Evolutionary conservation across 1,284 basidiomycete species (phyloP).

Genomic region (Lentinula novae-zelandiae): DNA sequence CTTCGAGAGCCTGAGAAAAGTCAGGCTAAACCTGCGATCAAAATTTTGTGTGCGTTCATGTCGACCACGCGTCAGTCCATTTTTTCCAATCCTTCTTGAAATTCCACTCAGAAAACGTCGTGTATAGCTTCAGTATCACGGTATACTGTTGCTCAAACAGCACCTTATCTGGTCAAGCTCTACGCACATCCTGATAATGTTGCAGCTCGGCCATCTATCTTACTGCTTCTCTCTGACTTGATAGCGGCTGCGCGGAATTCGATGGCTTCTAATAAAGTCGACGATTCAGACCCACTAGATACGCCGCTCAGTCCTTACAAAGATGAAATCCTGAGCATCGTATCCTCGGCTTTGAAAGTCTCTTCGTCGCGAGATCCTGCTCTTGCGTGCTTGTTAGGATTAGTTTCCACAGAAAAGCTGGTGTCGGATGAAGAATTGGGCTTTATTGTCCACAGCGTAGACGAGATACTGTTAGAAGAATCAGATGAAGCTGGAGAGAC

Average conservation of each 20-base stretch:
- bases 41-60: conserved; percentile 75
- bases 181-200: conserved; percentile 79
- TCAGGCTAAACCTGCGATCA: conserved; percentile 81
- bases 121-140: conserved; percentile 63
- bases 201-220: conserved; percentile 68
- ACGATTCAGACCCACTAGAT: conserved; percentile 24
- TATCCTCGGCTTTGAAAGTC: conserved; percentile 61
- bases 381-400: conserved; percentile 55
- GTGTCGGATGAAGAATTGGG: conserved; percentile 72
- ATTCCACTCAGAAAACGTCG: conserved; percentile 3
- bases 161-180: conserved; percentile 73
- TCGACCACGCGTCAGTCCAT: conserved; percentile 64
- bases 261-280: conserved; percentile 21
- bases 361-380: conserved; percentile 55
- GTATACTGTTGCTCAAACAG: conserved; percentile 61
- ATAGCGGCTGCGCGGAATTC: conserved; percentile 50
- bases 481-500: conserved; percentile 55
- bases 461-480: conserved; percentile 63
- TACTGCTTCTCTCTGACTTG: conserved; percentile 60
- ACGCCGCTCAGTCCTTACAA: conserved; percentile 63
- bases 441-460: conserved; percentile 75
- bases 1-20: conserved; percentile 89
- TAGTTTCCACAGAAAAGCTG: conserved; percentile 64
- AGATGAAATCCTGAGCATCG: conserved; percentile 69
- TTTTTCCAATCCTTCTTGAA: neutral